Conservation (phyloP, 768 basidiomycete genomes). For the Lactarius pseudohatsudake region DNA sequence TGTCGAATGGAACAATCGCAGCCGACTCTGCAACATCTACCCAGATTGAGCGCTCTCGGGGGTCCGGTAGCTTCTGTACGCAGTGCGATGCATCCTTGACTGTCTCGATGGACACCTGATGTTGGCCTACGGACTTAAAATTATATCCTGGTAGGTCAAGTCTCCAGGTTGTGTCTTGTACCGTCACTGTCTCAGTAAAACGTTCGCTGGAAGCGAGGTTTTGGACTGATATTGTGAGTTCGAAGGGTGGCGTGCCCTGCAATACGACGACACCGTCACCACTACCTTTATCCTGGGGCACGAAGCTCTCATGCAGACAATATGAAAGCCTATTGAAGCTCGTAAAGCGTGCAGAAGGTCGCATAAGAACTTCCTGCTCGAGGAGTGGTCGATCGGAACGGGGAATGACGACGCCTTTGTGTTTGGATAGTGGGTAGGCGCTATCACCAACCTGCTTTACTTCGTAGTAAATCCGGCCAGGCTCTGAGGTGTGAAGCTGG, state of each 20-base stretch:
- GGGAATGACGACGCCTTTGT: slow-evolving; percentile 61
- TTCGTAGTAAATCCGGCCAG: slow-evolving; percentile 86
- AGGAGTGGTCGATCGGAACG: slow-evolving; percentile 69
- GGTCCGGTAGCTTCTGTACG: slow-evolving; percentile 67
- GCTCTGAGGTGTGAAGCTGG: slow-evolving; percentile 72
- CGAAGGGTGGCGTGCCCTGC: slow-evolving; percentile 86
- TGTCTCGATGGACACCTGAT: slow-evolving; percentile 74
- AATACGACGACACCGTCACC: slow-evolving; percentile 65
- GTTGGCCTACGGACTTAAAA: slow-evolving; percentile 78
- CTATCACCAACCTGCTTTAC: slow-evolving; percentile 87
- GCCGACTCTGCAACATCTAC: slow-evolving; percentile 97
- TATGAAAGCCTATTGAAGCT: slow-evolving; percentile 64
- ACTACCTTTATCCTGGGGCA: slow-evolving; percentile 50
- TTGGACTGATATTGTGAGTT: slow-evolving; percentile 68
- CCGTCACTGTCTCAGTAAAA: slow-evolving; percentile 53
- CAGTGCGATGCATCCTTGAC: slow-evolving; percentile 82
- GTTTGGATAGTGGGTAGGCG: slow-evolving; percentile 75
- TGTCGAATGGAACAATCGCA: slow-evolving; percentile 81
- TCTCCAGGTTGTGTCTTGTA: slow-evolving; percentile 61
- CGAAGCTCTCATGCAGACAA: slow-evolving; percentile 71
- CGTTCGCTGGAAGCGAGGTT: slow-evolving; percentile 72
- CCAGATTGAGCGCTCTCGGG: slow-evolving; percentile 62
- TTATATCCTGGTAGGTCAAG: slow-evolving; percentile 65
- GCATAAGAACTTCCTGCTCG: slow-evolving; percentile 80
- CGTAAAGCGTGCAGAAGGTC: slow-evolving; percentile 80